A percentile compares a stretch with the other conserved stretches of the same genome.
These are phyloP conservation scores for Elongisporangium undulatum DNA, from an alignment of 352 stramenopile genomes.

Conservation along the genomic window DNA sequence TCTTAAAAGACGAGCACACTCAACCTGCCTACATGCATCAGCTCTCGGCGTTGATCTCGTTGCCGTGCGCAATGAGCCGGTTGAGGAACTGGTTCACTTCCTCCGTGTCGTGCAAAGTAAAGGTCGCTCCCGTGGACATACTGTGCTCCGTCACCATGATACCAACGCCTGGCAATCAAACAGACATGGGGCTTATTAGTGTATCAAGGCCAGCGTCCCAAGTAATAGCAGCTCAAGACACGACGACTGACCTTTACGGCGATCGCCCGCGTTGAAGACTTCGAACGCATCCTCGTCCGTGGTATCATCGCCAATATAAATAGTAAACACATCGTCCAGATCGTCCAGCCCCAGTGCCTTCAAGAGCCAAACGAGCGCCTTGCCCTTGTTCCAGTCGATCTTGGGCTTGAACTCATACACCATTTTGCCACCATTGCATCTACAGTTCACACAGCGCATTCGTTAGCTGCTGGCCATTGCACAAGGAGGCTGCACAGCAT, in stretches of 20 bases:
- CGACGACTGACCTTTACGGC: slow-evolving; percentile 34
- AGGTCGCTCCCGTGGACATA: slow-evolving; percentile 57
- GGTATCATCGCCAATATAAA: slow-evolving; percentile 91
- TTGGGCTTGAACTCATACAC: slow-evolving; percentile 90
- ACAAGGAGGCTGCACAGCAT: neutral
- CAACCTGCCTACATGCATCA: neutral
- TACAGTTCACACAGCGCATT: slow-evolving; percentile 8
- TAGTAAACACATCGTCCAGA: slow-evolving; percentile 80
- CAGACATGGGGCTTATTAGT: neutral
- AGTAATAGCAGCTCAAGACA: neutral
- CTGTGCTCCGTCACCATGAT: slow-evolving; percentile 82
- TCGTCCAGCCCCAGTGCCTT: slow-evolving; percentile 67
- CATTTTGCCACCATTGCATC: slow-evolving; percentile 85
- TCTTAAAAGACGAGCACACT: too few species aligned
- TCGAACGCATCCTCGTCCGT: slow-evolving; percentile 87
- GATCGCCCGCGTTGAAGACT: slow-evolving; percentile 48
- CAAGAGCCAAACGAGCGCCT: slow-evolving; percentile 84
- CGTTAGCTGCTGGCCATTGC: slow-evolving; percentile 6
- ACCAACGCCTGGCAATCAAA: slow-evolving; percentile 41
- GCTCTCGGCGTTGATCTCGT: slow-evolving; percentile 16
- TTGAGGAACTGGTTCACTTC: slow-evolving; percentile 77
- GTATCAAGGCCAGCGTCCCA: neutral
- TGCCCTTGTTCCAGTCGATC: slow-evolving; percentile 92
- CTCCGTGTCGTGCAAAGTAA: slow-evolving; percentile 72
- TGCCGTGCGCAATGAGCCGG: slow-evolving; percentile 38